Evolutionary conservation across 1,139 yeast genomes (phyloP), one percentile per base, ranked within the genome.

Genomic region (Candida sp.): DNA sequence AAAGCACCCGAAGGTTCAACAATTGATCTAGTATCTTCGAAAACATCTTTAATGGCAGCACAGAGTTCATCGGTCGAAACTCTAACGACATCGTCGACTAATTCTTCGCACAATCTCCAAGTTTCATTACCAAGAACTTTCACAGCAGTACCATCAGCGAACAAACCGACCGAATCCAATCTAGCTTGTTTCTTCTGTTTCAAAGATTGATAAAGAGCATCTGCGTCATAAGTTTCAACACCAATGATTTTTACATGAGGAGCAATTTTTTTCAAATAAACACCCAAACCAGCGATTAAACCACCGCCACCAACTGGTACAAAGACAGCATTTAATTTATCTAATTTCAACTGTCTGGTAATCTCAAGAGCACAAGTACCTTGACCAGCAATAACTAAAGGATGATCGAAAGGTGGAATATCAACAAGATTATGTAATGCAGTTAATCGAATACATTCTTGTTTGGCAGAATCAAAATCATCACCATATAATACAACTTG

Each of bases 101-200:
- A 82, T 39, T 86, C 81, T 51, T 77, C 70, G 53, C 93, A 83
- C 21, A 91, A 75, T 57, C 96, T 76, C 76, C 89, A 93, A 12
- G 96, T 86, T 65, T 95, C 99, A 49, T 84, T 86, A 44, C 99
- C 99, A 29, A 90, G 75, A 9, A 85, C 65, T 57, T 84, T 87
- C 37, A 93, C 99, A 4, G 99, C 97, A n/a, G 99, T 90, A 58
- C 99, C 99, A 64, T 93, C 99, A n/a, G 99, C 99, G 66, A 93
- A 93, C n/a, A 87, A 73, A n/a, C 99, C 99, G 7, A 91, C 98
- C 25, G 77, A 73, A 30, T 74, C 68, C 46, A 95, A 73, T 2
- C 72, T 61, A 11, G 79, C 80, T 52, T 84, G 77, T 43, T 80
- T 66, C 29, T 81, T 76, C 19, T 66, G 58, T 46, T 80, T 60